phyloP scores from a whole-genome alignment of 306 rosid genomes.

The Mimosa bimucronata region DNA sequence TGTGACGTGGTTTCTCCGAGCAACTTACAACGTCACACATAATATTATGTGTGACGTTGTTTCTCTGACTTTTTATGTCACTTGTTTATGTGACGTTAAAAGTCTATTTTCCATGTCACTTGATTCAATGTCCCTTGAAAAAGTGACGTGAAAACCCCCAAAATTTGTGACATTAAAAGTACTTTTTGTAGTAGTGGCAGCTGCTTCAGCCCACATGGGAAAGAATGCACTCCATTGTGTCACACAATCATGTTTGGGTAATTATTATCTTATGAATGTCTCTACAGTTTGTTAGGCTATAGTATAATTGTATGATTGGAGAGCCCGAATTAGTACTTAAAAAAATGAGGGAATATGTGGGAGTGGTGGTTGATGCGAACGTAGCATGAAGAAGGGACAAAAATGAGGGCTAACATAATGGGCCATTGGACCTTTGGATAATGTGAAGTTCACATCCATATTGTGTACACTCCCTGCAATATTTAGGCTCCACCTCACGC shows the following conservation, averaged over 20 bases:
- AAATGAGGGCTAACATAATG: constrained; percentile 46
- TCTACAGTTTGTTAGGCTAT: not conserved
- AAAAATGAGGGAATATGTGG: not conserved
- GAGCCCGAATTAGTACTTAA: not conserved
- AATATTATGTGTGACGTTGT: no score
- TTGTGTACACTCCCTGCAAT: not conserved
- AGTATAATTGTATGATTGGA: not conserved
- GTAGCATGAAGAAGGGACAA: constrained; percentile 44
- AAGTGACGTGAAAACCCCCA: no score
- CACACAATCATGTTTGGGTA: no score
- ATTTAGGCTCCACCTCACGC: not conserved
- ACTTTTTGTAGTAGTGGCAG: no score
- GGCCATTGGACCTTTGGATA: constrained; percentile 34
- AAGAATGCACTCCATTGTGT: not conserved
- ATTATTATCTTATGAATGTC: not conserved
- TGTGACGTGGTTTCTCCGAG: no score
- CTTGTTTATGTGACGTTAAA: no score
- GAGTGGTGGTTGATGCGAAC: not conserved
- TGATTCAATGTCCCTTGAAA: no score
- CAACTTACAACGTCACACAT: no score
- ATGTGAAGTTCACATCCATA: not conserved
- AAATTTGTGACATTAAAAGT: no score
- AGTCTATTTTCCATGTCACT: no score
- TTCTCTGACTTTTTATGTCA: no score
- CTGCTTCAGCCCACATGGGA: no score